These are phyloP conservation scores for Hirsutella rhossiliensis DNA, from an alignment of 2,329 filamentous ascomycete genomes.

Conservation along the genomic window DNA sequence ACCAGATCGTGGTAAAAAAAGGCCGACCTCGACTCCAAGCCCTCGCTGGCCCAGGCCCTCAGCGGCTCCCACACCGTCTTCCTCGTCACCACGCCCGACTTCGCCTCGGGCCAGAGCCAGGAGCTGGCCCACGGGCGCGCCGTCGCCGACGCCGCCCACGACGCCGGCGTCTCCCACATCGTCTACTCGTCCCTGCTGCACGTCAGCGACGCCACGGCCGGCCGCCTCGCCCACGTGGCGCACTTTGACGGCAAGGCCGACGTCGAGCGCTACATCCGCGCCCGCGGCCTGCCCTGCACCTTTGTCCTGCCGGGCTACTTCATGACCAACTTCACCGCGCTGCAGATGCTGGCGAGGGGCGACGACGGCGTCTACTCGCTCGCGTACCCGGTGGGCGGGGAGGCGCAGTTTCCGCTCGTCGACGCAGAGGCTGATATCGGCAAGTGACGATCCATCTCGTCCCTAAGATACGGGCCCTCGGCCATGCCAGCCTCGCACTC, in stretches of 20 bases:
- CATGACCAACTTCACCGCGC: conserved; percentile 34
- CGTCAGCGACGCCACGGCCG: conserved; percentile 22
- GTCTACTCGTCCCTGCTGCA: conserved; percentile 33
- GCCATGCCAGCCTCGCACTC: too few species aligned
- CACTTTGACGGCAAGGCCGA: conserved; percentile 47
- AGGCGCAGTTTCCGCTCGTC: conserved; percentile 24
- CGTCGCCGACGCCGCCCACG: conserved; percentile 32
- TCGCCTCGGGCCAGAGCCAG: conserved; percentile 21
- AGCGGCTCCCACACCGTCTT: conserved; percentile 30
- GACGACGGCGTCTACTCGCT: conserved; percentile 17
- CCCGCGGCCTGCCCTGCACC: conserved; percentile 31
- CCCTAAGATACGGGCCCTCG: neutral
- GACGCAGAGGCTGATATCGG: conserved; percentile 27
- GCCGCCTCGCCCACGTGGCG: conserved; percentile 23
- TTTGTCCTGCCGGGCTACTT: conserved; percentile 42
- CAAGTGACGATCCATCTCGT: conserved; percentile 10
- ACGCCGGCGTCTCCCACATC: conserved; percentile 29
- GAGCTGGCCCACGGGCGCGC: conserved; percentile 27
- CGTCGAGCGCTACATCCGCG: conserved; percentile 43
- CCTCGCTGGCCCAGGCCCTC: conserved; percentile 15
- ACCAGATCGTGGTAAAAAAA: too few species aligned
- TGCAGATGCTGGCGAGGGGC: conserved; percentile 12
- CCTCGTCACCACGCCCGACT: conserved; percentile 21
- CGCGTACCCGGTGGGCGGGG: conserved; percentile 12
- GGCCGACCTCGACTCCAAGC: too few species aligned